Percentiles rank a stretch among this genome's conserved stretches.
Conservation (phyloP, 257 asterid species). For the Penstemon eatonii region DNA sequence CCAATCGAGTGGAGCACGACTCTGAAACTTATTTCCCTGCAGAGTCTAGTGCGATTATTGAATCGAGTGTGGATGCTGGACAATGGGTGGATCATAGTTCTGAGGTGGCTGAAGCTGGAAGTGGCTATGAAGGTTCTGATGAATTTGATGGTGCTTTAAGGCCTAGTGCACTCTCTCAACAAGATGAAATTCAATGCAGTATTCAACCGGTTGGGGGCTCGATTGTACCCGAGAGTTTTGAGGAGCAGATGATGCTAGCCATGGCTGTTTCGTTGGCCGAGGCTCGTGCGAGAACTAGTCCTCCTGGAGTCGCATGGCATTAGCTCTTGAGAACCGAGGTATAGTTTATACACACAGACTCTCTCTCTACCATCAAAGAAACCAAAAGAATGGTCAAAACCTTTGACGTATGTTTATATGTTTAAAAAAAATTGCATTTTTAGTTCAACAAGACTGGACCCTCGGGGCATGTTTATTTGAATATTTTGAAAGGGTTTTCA, state of each 20-base stretch:
- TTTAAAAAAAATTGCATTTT: too few relatives aligned
- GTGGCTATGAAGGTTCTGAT: conserved; percentile 64
- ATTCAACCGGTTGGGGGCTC: conserved; percentile 45
- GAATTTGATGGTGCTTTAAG: conserved; percentile 39
- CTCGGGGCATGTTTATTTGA: too few relatives aligned
- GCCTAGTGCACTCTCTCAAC: conserved; percentile 32
- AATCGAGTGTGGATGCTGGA: conserved; percentile 38
- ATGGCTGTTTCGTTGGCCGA: conserved; percentile 97
- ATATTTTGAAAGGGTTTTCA: too few relatives aligned
- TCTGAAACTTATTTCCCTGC: conserved; percentile 47
- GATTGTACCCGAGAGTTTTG: conserved; percentile 77
- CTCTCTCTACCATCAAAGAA: too few relatives aligned
- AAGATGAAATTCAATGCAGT: conserved; percentile 45
- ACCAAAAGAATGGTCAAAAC: too few relatives aligned
- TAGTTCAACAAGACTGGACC: too few relatives aligned
- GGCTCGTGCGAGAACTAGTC: conserved; percentile 60
- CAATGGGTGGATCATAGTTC: conserved; percentile 50
- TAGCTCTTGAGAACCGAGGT: conserved; percentile 33
- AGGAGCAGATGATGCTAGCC: conserved; percentile 88
- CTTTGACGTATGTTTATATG: too few relatives aligned
- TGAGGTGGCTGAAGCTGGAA: conserved; percentile 57
- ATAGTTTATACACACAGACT: neutral
- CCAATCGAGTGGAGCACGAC: conserved; percentile 49
- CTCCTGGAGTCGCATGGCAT: conserved; percentile 82
- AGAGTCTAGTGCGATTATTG: conserved; percentile 32